A percentile compares a stretch with the other conserved stretches of the same genome.
These are phyloP conservation scores for Phaseolus coccineus DNA, from an alignment of 331 rosid species.

Conservation along the genomic window DNA sequence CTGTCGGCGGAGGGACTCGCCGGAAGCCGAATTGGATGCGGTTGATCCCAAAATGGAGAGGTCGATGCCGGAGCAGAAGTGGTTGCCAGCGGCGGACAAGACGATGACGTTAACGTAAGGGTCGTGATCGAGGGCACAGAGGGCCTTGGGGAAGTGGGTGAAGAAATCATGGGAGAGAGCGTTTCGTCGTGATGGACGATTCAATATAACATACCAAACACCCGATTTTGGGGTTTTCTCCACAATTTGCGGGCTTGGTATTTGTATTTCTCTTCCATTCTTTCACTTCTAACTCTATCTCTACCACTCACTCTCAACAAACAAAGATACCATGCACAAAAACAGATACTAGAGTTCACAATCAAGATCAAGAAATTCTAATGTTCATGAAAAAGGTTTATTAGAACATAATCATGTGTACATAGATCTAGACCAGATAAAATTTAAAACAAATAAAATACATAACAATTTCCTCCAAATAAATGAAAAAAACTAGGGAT, in stretches of 20 bases:
- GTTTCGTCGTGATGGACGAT: conserved; percentile 70
- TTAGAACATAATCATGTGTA: not conserved
- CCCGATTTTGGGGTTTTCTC: conserved; percentile 56
- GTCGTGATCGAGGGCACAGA: conserved; percentile 68
- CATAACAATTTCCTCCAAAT: not conserved
- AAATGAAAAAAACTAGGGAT: not conserved
- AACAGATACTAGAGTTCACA: not conserved
- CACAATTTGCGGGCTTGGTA: conserved; percentile 61
- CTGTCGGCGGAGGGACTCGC: conserved; percentile 70
- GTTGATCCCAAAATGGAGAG: conserved; percentile 51
- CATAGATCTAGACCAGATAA: not conserved
- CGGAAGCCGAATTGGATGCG: not conserved
- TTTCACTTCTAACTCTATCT: not conserved
- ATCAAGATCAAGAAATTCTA: not conserved
- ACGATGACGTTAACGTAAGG: conserved; percentile 68
- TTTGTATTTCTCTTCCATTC: conserved; percentile 67
- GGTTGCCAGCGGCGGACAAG: conserved; percentile 68
- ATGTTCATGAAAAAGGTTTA: no score
- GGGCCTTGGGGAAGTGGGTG: conserved; percentile 73
- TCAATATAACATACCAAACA: conserved; percentile 62
- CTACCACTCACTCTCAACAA: not conserved
- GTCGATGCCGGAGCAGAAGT: conserved; percentile 93
- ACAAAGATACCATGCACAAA: not conserved
- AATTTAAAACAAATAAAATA: not conserved
- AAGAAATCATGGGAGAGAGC: conserved; percentile 74